A percentile compares a stretch with the other conserved stretches of the same genome.
Conservation (phyloP, 176 grass and related monocot genomes). For the Eleusine indica region DNA sequence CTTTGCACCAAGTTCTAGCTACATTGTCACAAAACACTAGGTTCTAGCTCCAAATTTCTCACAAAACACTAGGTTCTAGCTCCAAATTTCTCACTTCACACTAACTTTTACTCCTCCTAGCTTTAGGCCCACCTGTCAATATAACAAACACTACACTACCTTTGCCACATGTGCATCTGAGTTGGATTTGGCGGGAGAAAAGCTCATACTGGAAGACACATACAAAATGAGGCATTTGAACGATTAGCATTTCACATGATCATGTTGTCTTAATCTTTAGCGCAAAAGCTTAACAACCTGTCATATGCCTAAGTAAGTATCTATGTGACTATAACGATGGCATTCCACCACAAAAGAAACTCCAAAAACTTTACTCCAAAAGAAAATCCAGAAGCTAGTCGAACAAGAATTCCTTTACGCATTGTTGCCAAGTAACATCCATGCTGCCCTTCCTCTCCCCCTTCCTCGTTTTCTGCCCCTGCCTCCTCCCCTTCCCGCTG, state of each 20-base stretch:
- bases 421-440: background rate
- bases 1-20: background rate
- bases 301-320: background rate
- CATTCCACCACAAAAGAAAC: background rate
- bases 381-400: no score
- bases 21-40: background rate
- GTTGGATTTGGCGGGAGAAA: no score
- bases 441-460: background rate
- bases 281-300: background rate
- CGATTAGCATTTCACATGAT: background rate
- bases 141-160: background rate
- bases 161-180: no score
- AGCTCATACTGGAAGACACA: no score
- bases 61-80: background rate
- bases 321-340: background rate
- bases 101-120: background rate
- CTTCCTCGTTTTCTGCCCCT: background rate
- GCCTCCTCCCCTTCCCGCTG: background rate
- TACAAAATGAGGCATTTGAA: background rate
- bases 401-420: background rate
- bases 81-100: no score
- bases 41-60: no score
- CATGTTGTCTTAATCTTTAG: background rate
- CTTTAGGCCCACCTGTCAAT: background rate
- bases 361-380: background rate